Evolutionary conservation across 805 yeast species (phyloP), one percentile per base, ranked within the genome.

Genomic region (Sugiyamaella floridensis): DNA sequence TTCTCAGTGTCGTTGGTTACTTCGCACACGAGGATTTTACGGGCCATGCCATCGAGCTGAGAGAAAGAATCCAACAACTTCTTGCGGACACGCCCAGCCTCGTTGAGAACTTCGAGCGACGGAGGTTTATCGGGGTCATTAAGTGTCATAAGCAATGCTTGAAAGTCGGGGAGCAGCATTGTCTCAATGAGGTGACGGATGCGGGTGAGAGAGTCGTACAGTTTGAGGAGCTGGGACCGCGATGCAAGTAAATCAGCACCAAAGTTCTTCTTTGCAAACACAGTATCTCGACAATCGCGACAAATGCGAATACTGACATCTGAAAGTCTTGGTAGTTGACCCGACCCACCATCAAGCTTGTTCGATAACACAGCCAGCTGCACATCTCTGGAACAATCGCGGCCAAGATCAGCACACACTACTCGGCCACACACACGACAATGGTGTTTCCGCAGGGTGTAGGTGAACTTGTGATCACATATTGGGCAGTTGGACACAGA

Each of bases 341-440:
- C 55, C 34, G 46, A 48, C 18, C 51, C 55, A 37, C 50, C 53
- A 4, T 49, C 61, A 43, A 70, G 57, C 50, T 67, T 66, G 19
- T 53, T 58, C 7, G 65, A 64, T 40, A 69, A 55, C 34, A 67
- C 46, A 18, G 64, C 64, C 1, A 83, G 59, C 0, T 87, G 87
- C 0, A 88, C 83, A 51, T 81, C 80, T 63, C 82, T 79, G 0
- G 97, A 89, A 65, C 99, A 92, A 12, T 72, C 82, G 8, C 73
- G 76, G 47, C 55, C 69, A 49, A 66, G 60, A 58, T 82, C 83
- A 22, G 85, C 95, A 69, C 97, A 92, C 0, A 89, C 87, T 1
- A 86, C 79, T 26, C 68, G 63, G 0, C 98, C 98, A 71, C 99
- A 92, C 22, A 89, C 67, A 40, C 98, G 72, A 67, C 99, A 93